Base-by-base conservation (phyloP, 2,329 filamentous ascomycete species). In the Sporothrix euskadiensis region DNA sequence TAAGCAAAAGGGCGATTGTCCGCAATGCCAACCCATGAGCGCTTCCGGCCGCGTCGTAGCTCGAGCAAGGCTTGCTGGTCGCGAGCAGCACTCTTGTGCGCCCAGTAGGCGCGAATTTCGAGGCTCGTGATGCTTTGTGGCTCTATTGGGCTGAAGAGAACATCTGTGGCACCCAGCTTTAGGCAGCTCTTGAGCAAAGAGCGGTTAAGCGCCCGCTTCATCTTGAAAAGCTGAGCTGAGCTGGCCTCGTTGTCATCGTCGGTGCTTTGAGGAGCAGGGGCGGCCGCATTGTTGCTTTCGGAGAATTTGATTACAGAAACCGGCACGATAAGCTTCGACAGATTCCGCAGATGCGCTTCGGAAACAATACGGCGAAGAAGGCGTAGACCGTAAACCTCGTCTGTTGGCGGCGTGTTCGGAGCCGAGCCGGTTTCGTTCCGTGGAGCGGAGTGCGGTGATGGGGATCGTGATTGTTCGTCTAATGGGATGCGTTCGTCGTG, bases 1-100 rank as follows among this genome's bases (percentile, higher is more conserved):
- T 97, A 97, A 19, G 93, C 91, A 83, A 94, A 97, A 0, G 94
- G 94, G 80, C 94, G 92, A 77, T 93, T 89, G 77, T 95, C 92
- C 78, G 93, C 89, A 12, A 97, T 88, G 35, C 94, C 94, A 57
- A 97, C 94, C 94, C 94, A 97, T 0, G 94, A 97, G 71, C 94
- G 89, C 81, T 97, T 97, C 72, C 94, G 88, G 61, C 91, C 90
- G 77, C 91, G 90, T 79, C 91, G 91, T 74, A 91, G 85, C 74
- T 92, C 91, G 73, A 94, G 80, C 75, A 94, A 87, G 22, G 90
- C 88, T 74, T 91, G 87, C 79, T 94, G 90, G 78, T 94, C 92
- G 78, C 88, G 90, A 47, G 88, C 86, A 30, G 92, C 91, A 78
- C 94, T 90, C 81, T 92, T 92, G 79, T 93, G 91, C 65, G 91